A percentile compares a stretch with the other conserved stretches of the same genome.
Evolutionary conservation across 257 asterid species (phyloP).

Genomic region (Thymus quinquecostatus): DNA sequence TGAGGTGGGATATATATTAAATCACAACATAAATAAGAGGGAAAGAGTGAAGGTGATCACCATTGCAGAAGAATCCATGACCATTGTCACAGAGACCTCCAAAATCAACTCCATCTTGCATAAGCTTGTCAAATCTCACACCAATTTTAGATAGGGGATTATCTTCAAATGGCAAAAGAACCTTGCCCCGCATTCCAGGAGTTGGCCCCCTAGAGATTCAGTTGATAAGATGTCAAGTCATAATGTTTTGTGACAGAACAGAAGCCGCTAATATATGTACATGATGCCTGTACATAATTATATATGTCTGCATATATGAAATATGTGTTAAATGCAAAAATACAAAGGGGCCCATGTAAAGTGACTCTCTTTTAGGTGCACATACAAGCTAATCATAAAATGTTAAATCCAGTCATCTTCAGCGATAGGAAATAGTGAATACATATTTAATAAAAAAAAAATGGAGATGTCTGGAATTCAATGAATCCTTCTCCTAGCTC

Average conservation of each 20-base stretch:
- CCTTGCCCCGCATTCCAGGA: slow-evolving; percentile 84
- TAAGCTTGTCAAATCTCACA: slow-evolving; percentile 75
- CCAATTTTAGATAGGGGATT: slow-evolving; percentile 86
- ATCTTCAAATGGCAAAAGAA: slow-evolving; percentile 75
- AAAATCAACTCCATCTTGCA: slow-evolving; percentile 87
- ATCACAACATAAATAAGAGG: slow-evolving; percentile 17
- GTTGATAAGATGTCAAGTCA: slow-evolving; percentile 33
- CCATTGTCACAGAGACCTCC: slow-evolving; percentile 86
- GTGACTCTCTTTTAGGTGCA: slow-evolving; percentile 1
- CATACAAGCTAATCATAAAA: slow-evolving; percentile 19
- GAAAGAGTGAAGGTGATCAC: slow-evolving; percentile 49
- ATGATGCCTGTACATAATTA: background rate
- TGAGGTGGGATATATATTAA: slow-evolving; percentile 24
- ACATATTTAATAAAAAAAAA: background rate
- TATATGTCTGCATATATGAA: background rate
- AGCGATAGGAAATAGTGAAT: slow-evolving; percentile 8
- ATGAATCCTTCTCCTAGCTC: background rate
- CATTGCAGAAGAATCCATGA: slow-evolving; percentile 95
- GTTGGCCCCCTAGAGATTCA: slow-evolving; percentile 77
- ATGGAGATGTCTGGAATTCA: background rate
- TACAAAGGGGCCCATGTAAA: background rate
- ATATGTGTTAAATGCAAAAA: background rate
- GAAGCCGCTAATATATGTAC: slow-evolving; percentile 3
- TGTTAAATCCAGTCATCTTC: slow-evolving; percentile 9
- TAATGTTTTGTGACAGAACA: slow-evolving; percentile 20